Evolutionary conservation across 2,329 filamentous ascomycete genomes (phyloP), one percentile per base, ranked within the genome.

Genomic region (Colletotrichum karsti): DNA sequence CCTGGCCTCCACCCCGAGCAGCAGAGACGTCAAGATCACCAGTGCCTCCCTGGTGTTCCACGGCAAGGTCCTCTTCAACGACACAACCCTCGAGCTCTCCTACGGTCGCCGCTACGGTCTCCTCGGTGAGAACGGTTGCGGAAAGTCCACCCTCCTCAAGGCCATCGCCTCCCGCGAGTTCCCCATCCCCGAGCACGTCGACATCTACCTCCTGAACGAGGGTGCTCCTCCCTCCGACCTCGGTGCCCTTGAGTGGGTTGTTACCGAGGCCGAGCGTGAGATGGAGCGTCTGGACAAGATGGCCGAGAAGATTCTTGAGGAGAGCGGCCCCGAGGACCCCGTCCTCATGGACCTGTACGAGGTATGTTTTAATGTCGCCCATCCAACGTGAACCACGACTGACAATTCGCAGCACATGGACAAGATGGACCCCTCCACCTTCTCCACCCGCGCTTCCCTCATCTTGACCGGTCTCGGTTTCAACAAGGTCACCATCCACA

Each of bases 381-480:
- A 66, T 28, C 2, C 15, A 15, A 7, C 12, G 54, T 69, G 46
- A 72, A 42, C 18, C 41, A 41, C 24, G 7, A 46, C 61, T 64
- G 35, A 54, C 48, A 15, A 18, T 28, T 42, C n/a, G 51, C 73
- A 97, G 94, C 95, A 96, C 81, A 97, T 98, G 89, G 96, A 99
- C 84, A 92, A 91, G 82, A 98, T 99, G 95, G 97, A 99, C 77
- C 96, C 96, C 53, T 97, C 94, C 39, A 99, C 97, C 58, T 99
- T 99, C 84, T 87, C 94, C 78, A 97, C 95, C 70, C 94, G 96
- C 79, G 96, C 96, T 69, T 97, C 95, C 63, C 91, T 98, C 73
- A 99, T 99, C 80, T 84, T 99, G 75, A 99, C 96, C 63, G 96
- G 96, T 94, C 92, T 99, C 67, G 96, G 96, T 73, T 99, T 99